These are phyloP conservation scores for Alternaria sp. DNA, from an alignment of 2,329 filamentous ascomycete species.

Conservation along the genomic window DNA sequence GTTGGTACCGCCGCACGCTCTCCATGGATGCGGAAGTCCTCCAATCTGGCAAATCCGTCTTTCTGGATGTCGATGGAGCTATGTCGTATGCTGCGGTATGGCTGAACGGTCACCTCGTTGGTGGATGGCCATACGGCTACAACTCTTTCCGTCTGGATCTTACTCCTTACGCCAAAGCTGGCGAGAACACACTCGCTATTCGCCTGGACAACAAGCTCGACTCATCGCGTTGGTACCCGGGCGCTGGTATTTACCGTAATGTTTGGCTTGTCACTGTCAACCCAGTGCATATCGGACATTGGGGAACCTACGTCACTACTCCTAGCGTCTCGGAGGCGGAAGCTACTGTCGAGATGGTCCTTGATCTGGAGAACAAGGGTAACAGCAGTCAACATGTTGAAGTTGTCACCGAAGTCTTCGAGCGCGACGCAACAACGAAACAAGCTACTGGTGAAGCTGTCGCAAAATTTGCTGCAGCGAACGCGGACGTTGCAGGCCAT, in stretches of 20 bases:
- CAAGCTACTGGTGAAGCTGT: slow-evolving; percentile 30
- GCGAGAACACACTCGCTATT: slow-evolving; percentile 57
- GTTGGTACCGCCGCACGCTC: slow-evolving; percentile 59
- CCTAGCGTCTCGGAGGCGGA: slow-evolving; percentile 53
- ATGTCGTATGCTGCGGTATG: slow-evolving; percentile 62
- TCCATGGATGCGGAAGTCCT: slow-evolving; percentile 25
- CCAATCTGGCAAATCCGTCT: slow-evolving; percentile 51
- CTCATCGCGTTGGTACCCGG: slow-evolving; percentile 62
- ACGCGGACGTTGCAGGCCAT: slow-evolving; percentile 39
- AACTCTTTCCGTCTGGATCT: slow-evolving; percentile 60
- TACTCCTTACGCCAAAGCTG: slow-evolving; percentile 50
- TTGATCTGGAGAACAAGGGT: slow-evolving; percentile 57
- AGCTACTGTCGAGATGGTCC: slow-evolving; percentile 54
- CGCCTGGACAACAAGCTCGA: slow-evolving; percentile 58
- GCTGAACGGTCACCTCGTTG: slow-evolving; percentile 58
- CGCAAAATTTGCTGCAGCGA: slow-evolving; percentile 44
- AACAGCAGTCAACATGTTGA: slow-evolving; percentile 43
- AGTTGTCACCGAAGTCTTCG: slow-evolving; percentile 52
- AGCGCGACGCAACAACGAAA: slow-evolving; percentile 43
- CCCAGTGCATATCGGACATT: slow-evolving; percentile 55
- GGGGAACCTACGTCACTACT: slow-evolving; percentile 58
- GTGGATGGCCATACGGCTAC: slow-evolving; percentile 61
- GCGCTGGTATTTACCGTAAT: slow-evolving; percentile 61
- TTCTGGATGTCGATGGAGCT: slow-evolving; percentile 59
- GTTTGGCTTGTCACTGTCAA: slow-evolving; percentile 61